Base-by-base conservation (phyloP, 139 green algal genomes). In the Edaphochlamys debaryana region DNA sequence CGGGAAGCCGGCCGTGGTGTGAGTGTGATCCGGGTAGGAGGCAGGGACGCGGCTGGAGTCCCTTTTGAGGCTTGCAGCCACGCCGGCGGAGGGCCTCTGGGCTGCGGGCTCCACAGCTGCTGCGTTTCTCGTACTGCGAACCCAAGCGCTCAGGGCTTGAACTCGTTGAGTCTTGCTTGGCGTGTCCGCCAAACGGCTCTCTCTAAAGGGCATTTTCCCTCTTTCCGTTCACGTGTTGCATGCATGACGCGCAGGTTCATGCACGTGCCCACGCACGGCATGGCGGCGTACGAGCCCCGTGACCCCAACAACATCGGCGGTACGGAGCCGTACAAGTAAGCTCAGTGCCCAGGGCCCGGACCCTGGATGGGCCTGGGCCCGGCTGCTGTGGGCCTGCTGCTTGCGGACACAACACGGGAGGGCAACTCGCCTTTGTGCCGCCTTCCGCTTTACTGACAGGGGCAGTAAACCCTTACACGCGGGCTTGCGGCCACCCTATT, bases 251-350 rank as follows among this genome's bases (percentile, higher is more conserved):
- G 11, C 45, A 9, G 45, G 11, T 54, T 69, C 36, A 80, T 69
- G 73, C 73, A 69, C 56, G 37, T 58, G 37, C 73, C 73, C 38
- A 69, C 56, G 0, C 30, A 32, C 1, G 25, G 40, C 38, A 71
- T 72, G 60, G 75, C 75, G 17, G 11, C 25, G 8, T 81, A 81
- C 75, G 60, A 60, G 17, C 4, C 3, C 8, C 40, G 60, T 20
- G 60, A 81, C 75, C 75, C 60, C 38, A 81, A 81, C 41, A 72
- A 81, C 38, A 38, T 60, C 15, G 25, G 29, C 20, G 19, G 29
- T 22, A 71, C 38, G 4, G 60, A 71, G n/a, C 29, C 40, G 1
- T 67, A 25, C n/a, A 11, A 2, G 71, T 79, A 52, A 67, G 71
- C 22, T 22, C 3, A 4, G 25, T 22, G 3, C 25, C 4, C 4